Evolutionary conservation across 495 filamentous ascomycete genomes (phyloP).

Genomic region (Xeromyces bisporus): DNA sequence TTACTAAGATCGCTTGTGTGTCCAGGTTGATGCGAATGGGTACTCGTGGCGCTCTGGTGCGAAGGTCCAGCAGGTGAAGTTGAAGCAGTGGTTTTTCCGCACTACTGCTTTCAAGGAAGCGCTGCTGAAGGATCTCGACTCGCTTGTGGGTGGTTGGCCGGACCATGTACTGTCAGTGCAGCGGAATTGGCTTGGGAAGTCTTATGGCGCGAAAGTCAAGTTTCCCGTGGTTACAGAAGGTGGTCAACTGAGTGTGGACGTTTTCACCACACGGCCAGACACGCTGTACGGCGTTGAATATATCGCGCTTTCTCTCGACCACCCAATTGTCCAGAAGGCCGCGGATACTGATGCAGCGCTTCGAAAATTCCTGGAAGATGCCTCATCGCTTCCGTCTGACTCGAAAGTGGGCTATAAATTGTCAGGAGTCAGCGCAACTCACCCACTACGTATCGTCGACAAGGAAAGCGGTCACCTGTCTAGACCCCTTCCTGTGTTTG

Average conservation of each 20-base stretch:
- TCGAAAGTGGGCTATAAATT: slow-evolving; percentile 63
- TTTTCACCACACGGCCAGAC: slow-evolving; percentile 72
- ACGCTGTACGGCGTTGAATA: slow-evolving; percentile 76
- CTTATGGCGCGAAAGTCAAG: slow-evolving; percentile 50
- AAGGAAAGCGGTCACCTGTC: slow-evolving; percentile 31
- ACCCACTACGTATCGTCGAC: slow-evolving; percentile 44
- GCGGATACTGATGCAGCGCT: slow-evolving; percentile 43
- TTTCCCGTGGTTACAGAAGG: slow-evolving; percentile 38
- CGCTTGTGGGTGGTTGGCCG: slow-evolving; percentile 53
- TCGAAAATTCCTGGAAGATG: slow-evolving; percentile 45
- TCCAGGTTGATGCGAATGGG: slow-evolving; percentile 56
- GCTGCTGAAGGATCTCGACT: slow-evolving; percentile 56
- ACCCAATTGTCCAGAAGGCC: slow-evolving; percentile 48
- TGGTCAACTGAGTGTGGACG: slow-evolving; percentile 33
- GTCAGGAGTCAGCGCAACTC: slow-evolving; percentile 39
- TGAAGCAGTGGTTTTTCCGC: slow-evolving; percentile 83
- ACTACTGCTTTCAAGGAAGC: slow-evolving; percentile 63
- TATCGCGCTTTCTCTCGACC: slow-evolving; percentile 56
- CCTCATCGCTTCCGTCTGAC: slow-evolving; percentile 43
- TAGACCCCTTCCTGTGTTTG: slow-evolving; percentile 52
- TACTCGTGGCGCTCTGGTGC: slow-evolving; percentile 79
- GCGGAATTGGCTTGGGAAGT: slow-evolving; percentile 75
- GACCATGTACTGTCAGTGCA: slow-evolving; percentile 72
- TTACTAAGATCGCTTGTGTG: slow-evolving; percentile 2
- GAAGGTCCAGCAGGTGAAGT: slow-evolving; percentile 58